A percentile compares a stretch with the other conserved stretches of the same genome.
Conservation (phyloP, 805 yeast species). For the Nakazawaea laoshanensis region DNA sequence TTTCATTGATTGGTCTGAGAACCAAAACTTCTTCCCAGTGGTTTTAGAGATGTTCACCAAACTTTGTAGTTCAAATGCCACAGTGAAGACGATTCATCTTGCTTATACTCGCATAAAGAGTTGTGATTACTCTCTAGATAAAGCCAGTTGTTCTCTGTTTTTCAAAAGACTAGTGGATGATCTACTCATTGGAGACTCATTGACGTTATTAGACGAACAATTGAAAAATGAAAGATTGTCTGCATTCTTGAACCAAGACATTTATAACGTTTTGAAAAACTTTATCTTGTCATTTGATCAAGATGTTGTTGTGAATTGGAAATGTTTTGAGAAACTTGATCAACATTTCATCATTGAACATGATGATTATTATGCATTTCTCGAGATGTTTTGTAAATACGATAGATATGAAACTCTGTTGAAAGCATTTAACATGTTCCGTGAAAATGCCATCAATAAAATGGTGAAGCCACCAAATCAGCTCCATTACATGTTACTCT, state of each 20-base stretch:
- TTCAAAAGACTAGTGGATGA: constrained; percentile 24
- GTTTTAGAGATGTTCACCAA: constrained; percentile 18
- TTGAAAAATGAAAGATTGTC: constrained; percentile 17
- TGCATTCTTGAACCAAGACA: constrained; percentile 20
- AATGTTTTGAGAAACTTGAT: constrained; percentile 47
- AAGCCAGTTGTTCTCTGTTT: constrained; percentile 29
- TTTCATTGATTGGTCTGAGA: constrained; percentile 32
- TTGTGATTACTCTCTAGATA: constrained; percentile 28
- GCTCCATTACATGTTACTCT: constrained; percentile 52
- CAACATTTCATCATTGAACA: constrained; percentile 48
- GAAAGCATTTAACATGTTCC: constrained; percentile 51
- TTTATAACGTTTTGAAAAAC: constrained; percentile 33
- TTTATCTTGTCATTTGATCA: constrained; percentile 29
- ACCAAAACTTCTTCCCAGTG: constrained; percentile 18
- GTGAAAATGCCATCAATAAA: constrained; percentile 43
- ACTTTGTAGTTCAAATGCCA: constrained; percentile 12
- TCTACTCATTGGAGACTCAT: constrained; percentile 30
- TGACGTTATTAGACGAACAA: constrained; percentile 33
- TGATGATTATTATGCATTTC: constrained; percentile 49
- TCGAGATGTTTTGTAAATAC: constrained; percentile 45
- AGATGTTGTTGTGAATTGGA: constrained; percentile 45
- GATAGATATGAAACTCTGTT: constrained; percentile 56
- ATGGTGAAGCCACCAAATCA: constrained; percentile 36
- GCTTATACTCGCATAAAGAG: constrained; percentile 33
- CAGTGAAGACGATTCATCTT: constrained; percentile 14